Conservation (phyloP, 495 filamentous ascomycete genomes). For the Peziza echinospora region DNA sequence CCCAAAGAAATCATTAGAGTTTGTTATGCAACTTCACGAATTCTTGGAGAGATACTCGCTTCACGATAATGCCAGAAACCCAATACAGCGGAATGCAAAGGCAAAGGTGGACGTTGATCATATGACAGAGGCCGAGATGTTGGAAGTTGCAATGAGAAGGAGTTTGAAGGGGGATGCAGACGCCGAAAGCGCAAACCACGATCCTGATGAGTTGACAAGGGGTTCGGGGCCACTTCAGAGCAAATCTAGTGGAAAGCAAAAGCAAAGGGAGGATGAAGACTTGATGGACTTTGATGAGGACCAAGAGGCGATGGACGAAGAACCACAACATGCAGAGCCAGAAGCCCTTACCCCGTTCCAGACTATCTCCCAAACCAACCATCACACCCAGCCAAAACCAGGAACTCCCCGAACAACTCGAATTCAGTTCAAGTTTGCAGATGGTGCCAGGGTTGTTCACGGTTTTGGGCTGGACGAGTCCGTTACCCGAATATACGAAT, state of each 20-base stretch:
- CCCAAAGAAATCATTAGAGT: constrained; percentile 55
- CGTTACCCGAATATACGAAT: constrained; percentile 75
- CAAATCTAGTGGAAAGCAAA: constrained; percentile 26
- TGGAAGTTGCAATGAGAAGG: constrained; percentile 60
- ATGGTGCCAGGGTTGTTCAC: constrained; percentile 51
- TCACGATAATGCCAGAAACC: constrained; percentile 69
- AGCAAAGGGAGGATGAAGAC: constrained; percentile 40
- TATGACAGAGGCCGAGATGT: constrained; percentile 94
- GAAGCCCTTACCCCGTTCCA: constrained; percentile 1
- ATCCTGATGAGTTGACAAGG: constrained; percentile 65
- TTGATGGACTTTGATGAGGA: constrained; percentile 18
- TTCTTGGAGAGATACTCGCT: constrained; percentile 92
- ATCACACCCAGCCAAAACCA: constrained; percentile 54
- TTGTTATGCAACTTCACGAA: constrained; percentile 77
- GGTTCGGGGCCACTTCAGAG: too few species aligned
- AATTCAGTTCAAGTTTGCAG: constrained; percentile 72
- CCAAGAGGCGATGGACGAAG: too few species aligned
- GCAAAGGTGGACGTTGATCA: constrained; percentile 54
- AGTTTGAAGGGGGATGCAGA: constrained; percentile 5
- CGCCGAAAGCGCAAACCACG: constrained; percentile 26
- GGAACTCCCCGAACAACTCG: constrained; percentile 54
- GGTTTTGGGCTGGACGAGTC: constrained; percentile 60
- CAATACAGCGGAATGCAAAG: constrained; percentile 55
- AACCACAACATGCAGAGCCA: constrained; percentile 3
- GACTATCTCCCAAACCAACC: constrained; percentile 43